These are phyloP conservation scores for Epichloe baconii DNA, from an alignment of 2,329 filamentous ascomycete species.

Conservation along the genomic window DNA sequence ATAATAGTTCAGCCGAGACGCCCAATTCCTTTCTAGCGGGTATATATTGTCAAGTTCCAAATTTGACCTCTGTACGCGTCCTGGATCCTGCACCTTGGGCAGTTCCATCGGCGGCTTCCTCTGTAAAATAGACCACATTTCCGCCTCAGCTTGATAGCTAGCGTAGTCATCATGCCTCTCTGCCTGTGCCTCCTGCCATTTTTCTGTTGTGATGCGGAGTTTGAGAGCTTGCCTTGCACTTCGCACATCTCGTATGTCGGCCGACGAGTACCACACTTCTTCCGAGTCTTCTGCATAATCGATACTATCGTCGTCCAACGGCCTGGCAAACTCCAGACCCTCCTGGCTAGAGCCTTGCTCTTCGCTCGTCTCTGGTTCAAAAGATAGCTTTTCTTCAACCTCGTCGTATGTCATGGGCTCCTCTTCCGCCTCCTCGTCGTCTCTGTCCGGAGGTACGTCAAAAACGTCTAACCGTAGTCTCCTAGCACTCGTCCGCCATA, in stretches of 20 bases:
- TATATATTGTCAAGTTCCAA: conserved; percentile 23
- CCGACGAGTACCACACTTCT: conserved; percentile 24
- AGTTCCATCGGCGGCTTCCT: conserved; percentile 23
- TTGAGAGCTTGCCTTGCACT: conserved; percentile 23
- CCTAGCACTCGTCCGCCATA: conserved; percentile 36
- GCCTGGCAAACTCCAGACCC: neutral
- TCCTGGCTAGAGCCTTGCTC: neutral
- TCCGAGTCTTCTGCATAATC: conserved; percentile 7
- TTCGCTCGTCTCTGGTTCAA: neutral
- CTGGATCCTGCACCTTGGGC: conserved; percentile 18
- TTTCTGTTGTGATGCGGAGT: conserved; percentile 27
- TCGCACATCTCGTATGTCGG: conserved; percentile 24
- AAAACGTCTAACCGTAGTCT: conserved; percentile 36
- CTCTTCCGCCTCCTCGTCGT: conserved; percentile 12
- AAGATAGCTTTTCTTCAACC: conserved; percentile 26
- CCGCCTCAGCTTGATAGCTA: conserved; percentile 27
- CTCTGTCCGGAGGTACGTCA: conserved; percentile 18
- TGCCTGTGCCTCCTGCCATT: conserved; percentile 30
- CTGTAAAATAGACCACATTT: conserved; percentile 33
- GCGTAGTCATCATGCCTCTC: conserved; percentile 27
- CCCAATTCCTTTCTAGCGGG: conserved; percentile 26
- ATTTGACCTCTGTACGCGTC: conserved; percentile 15
- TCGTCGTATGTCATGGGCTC: conserved; percentile 29
- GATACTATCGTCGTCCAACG: neutral
- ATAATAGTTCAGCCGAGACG: conserved; percentile 20